A percentile compares a stretch with the other conserved stretches of the same genome.
Conservation (phyloP, 768 basidiomycete genomes). For the Calocera cornea region DNA sequence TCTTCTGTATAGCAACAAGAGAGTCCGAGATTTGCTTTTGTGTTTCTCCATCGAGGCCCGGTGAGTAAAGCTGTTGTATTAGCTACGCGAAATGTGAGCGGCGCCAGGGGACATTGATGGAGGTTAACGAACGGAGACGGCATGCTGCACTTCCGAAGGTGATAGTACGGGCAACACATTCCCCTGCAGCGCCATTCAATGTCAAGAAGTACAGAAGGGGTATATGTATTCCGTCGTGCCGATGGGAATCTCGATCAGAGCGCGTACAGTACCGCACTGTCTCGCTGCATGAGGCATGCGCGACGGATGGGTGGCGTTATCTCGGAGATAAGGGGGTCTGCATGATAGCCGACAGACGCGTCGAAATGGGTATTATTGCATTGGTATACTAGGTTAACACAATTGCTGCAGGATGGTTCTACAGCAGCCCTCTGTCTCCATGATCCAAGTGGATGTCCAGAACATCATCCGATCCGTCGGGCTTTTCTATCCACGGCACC, state of each 20-base stretch:
- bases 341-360: too few species aligned
- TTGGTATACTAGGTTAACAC: background rate
- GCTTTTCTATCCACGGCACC: background rate
- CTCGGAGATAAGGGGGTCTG: background rate
- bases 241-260: background rate
- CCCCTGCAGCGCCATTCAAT: background rate
- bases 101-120: background rate
- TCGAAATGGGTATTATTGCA: background rate
- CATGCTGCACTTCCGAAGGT: background rate
- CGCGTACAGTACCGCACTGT: background rate
- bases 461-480: background rate
- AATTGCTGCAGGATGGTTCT: background rate
- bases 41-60: background rate
- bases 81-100: conserved; percentile 3
- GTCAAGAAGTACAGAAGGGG: background rate
- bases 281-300: background rate
- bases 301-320: background rate
- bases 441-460: background rate
- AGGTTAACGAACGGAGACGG: background rate
- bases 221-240: background rate
- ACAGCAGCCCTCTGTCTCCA: background rate
- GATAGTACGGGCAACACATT: background rate
- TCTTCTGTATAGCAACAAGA: conserved; percentile 16
- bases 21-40: conserved; percentile 16
- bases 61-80: conserved; percentile 12